A percentile compares a stretch with the other conserved stretches of the same genome.
These are phyloP conservation scores for Pseudomonodictys pantanalensis DNA, from an alignment of 495 filamentous ascomycete species.

Conservation along the genomic window DNA sequence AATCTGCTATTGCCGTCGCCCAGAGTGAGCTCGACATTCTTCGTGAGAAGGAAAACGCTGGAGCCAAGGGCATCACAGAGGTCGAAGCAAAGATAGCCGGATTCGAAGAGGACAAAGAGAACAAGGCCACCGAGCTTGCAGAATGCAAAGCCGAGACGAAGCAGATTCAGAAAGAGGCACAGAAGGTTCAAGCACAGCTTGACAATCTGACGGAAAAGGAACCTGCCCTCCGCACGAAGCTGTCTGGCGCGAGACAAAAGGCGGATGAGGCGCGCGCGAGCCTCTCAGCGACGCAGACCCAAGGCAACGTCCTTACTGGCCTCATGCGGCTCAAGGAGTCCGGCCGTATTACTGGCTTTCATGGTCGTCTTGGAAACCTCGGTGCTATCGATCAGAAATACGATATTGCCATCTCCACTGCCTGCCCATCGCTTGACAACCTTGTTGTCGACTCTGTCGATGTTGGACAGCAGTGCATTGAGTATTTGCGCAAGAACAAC, in stretches of 20 bases:
- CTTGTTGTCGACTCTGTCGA: constrained; percentile 95
- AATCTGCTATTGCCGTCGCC: constrained; percentile 87
- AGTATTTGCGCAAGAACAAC: constrained; percentile 95
- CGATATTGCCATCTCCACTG: constrained; percentile 95
- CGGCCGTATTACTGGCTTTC: constrained; percentile 92
- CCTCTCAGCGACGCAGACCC: constrained; percentile 81
- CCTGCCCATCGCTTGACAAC: constrained; percentile 86
- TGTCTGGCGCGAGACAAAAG: constrained; percentile 86
- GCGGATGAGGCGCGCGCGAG: constrained; percentile 92
- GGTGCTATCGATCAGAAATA: constrained; percentile 94
- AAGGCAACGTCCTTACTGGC: constrained; percentile 86
- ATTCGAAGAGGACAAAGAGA: constrained; percentile 64
- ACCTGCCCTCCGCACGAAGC: constrained; percentile 71
- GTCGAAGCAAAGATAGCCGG: constrained; percentile 71
- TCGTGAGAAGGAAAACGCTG: constrained; percentile 80
- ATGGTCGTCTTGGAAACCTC: constrained; percentile 90
- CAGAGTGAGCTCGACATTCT: constrained; percentile 92
- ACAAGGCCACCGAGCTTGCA: constrained; percentile 72
- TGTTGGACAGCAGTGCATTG: constrained; percentile 93
- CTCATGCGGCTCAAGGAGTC: constrained; percentile 95
- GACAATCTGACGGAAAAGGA: constrained; percentile 70
- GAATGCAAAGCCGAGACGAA: constrained; percentile 69
- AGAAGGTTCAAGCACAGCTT: constrained; percentile 66
- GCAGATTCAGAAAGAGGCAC: constrained; percentile 69
- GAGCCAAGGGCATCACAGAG: constrained; percentile 77